A percentile compares a stretch with the other conserved stretches of the same genome.
Evolutionary conservation across 768 basidiomycete species (phyloP).

Genomic region (Asterophora parasitica): DNA sequence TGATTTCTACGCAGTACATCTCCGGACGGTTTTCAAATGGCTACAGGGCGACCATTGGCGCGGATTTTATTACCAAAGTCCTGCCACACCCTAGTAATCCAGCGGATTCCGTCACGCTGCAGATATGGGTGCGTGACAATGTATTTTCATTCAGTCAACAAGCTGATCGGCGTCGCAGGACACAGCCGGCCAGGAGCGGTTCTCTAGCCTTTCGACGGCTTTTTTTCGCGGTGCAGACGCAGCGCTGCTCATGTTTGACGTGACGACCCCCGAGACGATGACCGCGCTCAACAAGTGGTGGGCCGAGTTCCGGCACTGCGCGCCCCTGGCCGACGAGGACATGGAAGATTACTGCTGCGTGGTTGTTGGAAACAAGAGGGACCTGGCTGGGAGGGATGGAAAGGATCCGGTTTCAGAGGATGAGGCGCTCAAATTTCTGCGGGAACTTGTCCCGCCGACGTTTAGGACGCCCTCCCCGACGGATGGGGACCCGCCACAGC

Average conservation of each 20-base stretch:
- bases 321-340: conserved; percentile 64
- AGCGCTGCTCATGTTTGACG: conserved; percentile 76
- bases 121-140: conserved; percentile 45
- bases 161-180: conserved; percentile 40
- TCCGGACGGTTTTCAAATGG: conserved; percentile 69
- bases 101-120: conserved; percentile 57
- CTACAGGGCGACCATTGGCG: conserved; percentile 83
- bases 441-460: conserved; percentile 49
- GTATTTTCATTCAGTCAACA: neutral
- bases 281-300: conserved; percentile 67
- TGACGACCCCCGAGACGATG: conserved; percentile 61
- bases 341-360: conserved; percentile 63
- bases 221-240: conserved; percentile 88
- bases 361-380: conserved; percentile 78
- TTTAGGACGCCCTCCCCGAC: conserved; percentile 14
- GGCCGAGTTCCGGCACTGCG: conserved; percentile 64
- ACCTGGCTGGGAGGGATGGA: conserved; percentile 34
- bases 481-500: conserved; percentile 10
- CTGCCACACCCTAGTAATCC: conserved; percentile 54
- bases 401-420: conserved; percentile 26
- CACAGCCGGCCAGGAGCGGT: conserved; percentile 85
- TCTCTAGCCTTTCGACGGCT: conserved; percentile 74
- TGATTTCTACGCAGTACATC: conserved; percentile 49
- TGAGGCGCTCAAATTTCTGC: conserved; percentile 51
- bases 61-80: conserved; percentile 82